Conservation (phyloP, 1,284 basidiomycete species). For the Spongispora temasekensis region DNA sequence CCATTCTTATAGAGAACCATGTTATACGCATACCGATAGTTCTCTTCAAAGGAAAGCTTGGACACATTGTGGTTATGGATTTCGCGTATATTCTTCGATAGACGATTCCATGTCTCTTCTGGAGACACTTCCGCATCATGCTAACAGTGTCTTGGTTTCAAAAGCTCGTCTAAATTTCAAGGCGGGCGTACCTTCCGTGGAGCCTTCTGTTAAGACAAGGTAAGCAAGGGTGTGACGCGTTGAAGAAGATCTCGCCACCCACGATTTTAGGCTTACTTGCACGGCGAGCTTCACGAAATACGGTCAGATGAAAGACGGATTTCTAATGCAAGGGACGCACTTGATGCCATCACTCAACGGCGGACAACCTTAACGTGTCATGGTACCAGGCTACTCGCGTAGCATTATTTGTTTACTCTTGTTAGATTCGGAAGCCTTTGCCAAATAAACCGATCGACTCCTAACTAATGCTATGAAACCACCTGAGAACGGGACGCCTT, state of each 20-base stretch:
- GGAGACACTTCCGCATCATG: slow-evolving; percentile 68
- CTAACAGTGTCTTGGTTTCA: slow-evolving; percentile 38
- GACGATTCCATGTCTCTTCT: slow-evolving; percentile 73
- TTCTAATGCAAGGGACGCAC: slow-evolving; percentile 34
- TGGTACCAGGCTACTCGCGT: slow-evolving; percentile 6
- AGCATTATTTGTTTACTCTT: slow-evolving; percentile 30
- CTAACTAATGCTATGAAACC: slow-evolving; percentile 46
- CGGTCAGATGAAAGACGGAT: slow-evolving; percentile 1
- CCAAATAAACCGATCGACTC: slow-evolving; percentile 28
- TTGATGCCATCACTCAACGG: slow-evolving; percentile 41
- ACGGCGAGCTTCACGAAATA: slow-evolving; percentile 38
- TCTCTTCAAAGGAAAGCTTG: slow-evolving; percentile 95
- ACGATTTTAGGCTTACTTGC: slow-evolving; percentile 52
- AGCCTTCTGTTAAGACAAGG: slow-evolving; percentile 46
- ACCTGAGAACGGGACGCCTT: slow-evolving; percentile 58
- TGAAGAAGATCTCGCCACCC: slow-evolving; percentile 32
- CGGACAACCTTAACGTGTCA: slow-evolving; percentile 19
- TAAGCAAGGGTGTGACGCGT: slow-evolving; percentile 22
- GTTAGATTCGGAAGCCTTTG: slow-evolving; percentile 37
- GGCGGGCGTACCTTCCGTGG: slow-evolving; percentile 48
- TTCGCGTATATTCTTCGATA: slow-evolving; percentile 86
- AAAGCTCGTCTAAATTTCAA: neutral
- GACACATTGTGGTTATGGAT: slow-evolving; percentile 96
- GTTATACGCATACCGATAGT: slow-evolving; percentile 93
- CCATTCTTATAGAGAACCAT: slow-evolving; percentile 90